Conservation (phyloP, 306 rosid species). For the Cicer cuneatum region DNA sequence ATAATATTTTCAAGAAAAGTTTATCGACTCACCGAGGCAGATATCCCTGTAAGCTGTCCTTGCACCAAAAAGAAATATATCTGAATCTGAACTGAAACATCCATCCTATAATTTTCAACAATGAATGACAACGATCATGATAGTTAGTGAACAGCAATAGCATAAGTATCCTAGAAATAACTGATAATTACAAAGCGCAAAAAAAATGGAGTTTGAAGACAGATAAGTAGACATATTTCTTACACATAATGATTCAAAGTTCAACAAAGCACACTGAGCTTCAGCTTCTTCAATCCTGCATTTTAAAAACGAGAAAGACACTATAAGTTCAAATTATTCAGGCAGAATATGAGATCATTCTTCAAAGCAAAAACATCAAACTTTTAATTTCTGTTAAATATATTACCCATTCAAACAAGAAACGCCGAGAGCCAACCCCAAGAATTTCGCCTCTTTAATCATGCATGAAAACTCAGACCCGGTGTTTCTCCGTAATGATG, state of each 20-base stretch:
- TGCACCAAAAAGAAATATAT: constrained; percentile 85
- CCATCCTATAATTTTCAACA: constrained; percentile 64
- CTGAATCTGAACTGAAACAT: constrained; percentile 84
- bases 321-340: constrained; percentile 28
- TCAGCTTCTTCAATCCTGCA: constrained; percentile 89
- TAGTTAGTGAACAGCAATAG: constrained; percentile 34
- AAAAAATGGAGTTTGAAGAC: neutral
- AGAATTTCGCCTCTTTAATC: constrained; percentile 75
- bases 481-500: constrained; percentile 66
- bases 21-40: constrained; percentile 69
- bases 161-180: constrained; percentile 32
- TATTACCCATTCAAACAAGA: constrained; percentile 80
- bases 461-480: constrained; percentile 84
- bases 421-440: constrained; percentile 77
- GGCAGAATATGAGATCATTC: constrained; percentile 24
- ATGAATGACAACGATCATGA: constrained; percentile 26
- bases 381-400: constrained; percentile 4
- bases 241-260: constrained; percentile 72
- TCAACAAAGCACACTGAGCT: constrained; percentile 85
- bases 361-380: constrained; percentile 30
- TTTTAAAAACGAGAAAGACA: constrained; percentile 28
- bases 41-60: constrained; percentile 82
- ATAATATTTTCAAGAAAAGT: neutral
- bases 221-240: constrained; percentile 42
- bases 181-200: constrained; percentile 30